These are phyloP conservation scores for Gamarada debralockiae DNA, from an alignment of 495 filamentous ascomycete species.

Conservation along the genomic window DNA sequence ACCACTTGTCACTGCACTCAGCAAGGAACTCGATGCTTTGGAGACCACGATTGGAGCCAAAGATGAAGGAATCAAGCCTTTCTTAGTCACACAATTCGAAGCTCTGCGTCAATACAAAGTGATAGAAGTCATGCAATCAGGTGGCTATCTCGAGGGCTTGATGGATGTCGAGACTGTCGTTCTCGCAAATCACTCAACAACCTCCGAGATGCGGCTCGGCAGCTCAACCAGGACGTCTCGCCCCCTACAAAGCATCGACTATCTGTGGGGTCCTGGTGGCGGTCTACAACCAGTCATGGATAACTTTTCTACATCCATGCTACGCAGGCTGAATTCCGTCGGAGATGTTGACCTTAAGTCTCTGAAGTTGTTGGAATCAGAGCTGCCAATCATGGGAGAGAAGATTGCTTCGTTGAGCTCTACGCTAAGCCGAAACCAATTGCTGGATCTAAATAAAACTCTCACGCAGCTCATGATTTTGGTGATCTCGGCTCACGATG, in stretches of 20 bases:
- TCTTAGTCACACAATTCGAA: conserved; percentile 63
- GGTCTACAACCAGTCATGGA: conserved; percentile 45
- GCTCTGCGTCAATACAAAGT: conserved; percentile 59
- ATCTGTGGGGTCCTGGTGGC: conserved; percentile 32
- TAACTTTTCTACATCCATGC: conserved; percentile 48
- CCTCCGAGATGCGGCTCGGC: conserved; percentile 38
- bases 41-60: conserved; percentile 40
- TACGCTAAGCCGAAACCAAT: conserved; percentile 13
- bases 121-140: conserved; percentile 30
- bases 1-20: conserved; percentile 45
- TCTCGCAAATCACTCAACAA: conserved; percentile 41
- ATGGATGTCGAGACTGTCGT: conserved; percentile 29
- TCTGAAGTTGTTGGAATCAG: conserved; percentile 60
- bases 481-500: conserved; percentile 12
- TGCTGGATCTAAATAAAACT: conserved; percentile 10
- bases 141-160: conserved; percentile 2
- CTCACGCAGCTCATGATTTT: conserved; percentile 6
- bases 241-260: conserved; percentile 39
- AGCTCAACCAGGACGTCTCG: conserved; percentile 32
- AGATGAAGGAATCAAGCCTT: conserved; percentile 38
- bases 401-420: conserved; percentile 41
- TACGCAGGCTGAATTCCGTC: conserved; percentile 51
- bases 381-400: conserved; percentile 58
- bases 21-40: conserved; percentile 53
- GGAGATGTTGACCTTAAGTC: conserved; percentile 53